A percentile compares a stretch with the other conserved stretches of the same genome.
These are phyloP conservation scores for Stagonosporopsis tanaceti DNA, from an alignment of 2,329 filamentous ascomycete genomes.

Conservation along the genomic window DNA sequence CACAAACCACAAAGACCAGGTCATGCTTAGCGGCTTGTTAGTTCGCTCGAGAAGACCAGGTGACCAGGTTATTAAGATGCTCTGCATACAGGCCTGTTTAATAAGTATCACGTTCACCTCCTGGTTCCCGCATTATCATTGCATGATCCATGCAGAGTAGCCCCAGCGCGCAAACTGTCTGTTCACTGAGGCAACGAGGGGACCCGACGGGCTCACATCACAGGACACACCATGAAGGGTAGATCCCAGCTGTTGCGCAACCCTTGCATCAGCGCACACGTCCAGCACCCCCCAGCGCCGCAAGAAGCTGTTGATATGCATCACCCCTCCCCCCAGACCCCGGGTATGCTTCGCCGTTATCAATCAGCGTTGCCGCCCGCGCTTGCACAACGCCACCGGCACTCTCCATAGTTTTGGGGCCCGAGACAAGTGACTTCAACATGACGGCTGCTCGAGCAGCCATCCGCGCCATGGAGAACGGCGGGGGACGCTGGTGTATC, in stretches of 20 bases:
- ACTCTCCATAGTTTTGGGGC: not conserved
- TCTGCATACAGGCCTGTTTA: not conserved
- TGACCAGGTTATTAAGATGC: too few species aligned
- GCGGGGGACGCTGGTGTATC: not conserved
- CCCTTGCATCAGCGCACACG: not conserved
- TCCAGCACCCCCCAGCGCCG: not conserved
- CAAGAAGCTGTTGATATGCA: not conserved
- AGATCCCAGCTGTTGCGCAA: not conserved
- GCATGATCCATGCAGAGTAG: not conserved
- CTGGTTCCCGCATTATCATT: not conserved
- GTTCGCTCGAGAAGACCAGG: not conserved
- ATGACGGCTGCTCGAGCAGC: slow-evolving; percentile 5
- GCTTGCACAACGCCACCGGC: not conserved
- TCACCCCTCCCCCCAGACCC: not conserved
- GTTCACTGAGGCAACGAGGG: slow-evolving; percentile 2
- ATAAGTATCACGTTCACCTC: not conserved
- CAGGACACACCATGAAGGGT: not conserved
- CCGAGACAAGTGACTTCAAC: slow-evolving; percentile 8
- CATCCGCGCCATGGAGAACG: not conserved
- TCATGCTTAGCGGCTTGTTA: not conserved
- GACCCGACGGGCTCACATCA: slow-evolving; percentile 1
- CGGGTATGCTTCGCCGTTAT: slow-evolving; percentile 2
- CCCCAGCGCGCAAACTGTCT: slow-evolving; percentile 3
- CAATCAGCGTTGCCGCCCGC: not conserved
- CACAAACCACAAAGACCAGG: not conserved